Evolutionary conservation across 2,329 filamentous ascomycete genomes (phyloP).

Genomic region (Aureobasidium vineae): DNA sequence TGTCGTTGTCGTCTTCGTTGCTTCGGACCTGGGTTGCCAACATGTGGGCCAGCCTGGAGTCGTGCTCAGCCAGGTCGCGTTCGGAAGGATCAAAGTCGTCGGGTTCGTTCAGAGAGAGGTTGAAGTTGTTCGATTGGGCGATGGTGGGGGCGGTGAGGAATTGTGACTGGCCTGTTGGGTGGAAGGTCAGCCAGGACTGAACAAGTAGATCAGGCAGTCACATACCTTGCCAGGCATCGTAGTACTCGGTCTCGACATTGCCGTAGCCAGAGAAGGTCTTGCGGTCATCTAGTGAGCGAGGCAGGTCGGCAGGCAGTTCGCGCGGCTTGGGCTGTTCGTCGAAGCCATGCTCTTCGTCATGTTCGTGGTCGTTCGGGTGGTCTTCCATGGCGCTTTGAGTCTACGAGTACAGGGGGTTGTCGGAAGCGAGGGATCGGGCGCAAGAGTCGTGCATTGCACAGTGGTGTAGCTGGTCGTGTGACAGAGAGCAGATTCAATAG

Average conservation of each 20-base stretch:
- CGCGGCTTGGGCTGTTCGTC: slow-evolving; percentile 34
- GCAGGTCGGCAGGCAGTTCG: slow-evolving; percentile 76
- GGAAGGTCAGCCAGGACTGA: not conserved
- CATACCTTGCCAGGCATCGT: slow-evolving; percentile 96
- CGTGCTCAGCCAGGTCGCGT: slow-evolving; percentile 62
- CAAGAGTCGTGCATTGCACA: slow-evolving; percentile 11
- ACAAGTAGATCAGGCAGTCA: slow-evolving; percentile 33
- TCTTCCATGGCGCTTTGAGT: slow-evolving; percentile 7
- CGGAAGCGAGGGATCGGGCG: not conserved
- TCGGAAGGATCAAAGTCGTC: slow-evolving; percentile 64
- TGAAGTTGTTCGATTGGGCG: slow-evolving; percentile 81
- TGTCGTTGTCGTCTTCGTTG: slow-evolving; percentile 60
- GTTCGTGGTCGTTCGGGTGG: not conserved
- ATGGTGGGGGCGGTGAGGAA: slow-evolving; percentile 84
- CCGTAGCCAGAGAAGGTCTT: slow-evolving; percentile 64
- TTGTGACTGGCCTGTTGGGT: slow-evolving; percentile 77
- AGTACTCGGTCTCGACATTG: slow-evolving; percentile 87
- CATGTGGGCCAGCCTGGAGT: slow-evolving; percentile 91
- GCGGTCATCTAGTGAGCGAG: slow-evolving; percentile 87
- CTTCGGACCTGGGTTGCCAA: slow-evolving; percentile 89
- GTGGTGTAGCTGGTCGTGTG: not conserved
- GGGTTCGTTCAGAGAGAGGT: slow-evolving; percentile 76
- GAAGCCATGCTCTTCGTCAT: slow-evolving; percentile 1
- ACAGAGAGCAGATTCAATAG: not conserved
- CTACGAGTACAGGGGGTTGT: slow-evolving; percentile 8